Percentiles rank a stretch among this genome's conserved stretches.
Conservation (phyloP, 2,329 filamentous ascomycete species). For the Dothistroma pini region DNA sequence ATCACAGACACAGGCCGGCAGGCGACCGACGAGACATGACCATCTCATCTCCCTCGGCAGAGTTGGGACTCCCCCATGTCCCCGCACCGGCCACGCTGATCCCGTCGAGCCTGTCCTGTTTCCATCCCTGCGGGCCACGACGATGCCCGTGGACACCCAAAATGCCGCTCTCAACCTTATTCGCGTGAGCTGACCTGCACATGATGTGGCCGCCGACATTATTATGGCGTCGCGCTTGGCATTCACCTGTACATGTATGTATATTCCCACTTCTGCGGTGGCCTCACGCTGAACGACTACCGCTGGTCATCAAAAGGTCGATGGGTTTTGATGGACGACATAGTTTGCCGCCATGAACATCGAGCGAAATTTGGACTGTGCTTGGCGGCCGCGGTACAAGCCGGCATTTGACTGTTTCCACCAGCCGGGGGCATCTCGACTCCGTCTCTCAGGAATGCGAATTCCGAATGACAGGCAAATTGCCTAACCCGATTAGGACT, state of each 20-base stretch:
- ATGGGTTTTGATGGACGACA: neutral
- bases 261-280: neutral
- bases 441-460: too few species aligned
- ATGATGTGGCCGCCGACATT: neutral
- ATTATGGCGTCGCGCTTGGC: neutral
- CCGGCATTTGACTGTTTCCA: neutral
- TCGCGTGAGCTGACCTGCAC: neutral
- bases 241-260: too few species aligned
- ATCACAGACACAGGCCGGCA: neutral
- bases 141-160: neutral
- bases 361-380: neutral
- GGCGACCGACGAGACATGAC: neutral
- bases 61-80: too few species aligned
- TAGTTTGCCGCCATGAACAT: neutral
- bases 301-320: neutral
- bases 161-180: neutral
- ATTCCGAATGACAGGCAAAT: too few species aligned
- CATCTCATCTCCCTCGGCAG: too few species aligned
- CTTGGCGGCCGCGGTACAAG: neutral
- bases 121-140: too few species aligned
- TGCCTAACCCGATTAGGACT: too few species aligned
- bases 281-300: neutral
- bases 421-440: neutral
- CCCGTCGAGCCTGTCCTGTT: too few species aligned
- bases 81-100: too few species aligned